Evolutionary conservation across 164 flowering plant species (phyloP).

Genomic region (Kingdonia uniflora): DNA sequence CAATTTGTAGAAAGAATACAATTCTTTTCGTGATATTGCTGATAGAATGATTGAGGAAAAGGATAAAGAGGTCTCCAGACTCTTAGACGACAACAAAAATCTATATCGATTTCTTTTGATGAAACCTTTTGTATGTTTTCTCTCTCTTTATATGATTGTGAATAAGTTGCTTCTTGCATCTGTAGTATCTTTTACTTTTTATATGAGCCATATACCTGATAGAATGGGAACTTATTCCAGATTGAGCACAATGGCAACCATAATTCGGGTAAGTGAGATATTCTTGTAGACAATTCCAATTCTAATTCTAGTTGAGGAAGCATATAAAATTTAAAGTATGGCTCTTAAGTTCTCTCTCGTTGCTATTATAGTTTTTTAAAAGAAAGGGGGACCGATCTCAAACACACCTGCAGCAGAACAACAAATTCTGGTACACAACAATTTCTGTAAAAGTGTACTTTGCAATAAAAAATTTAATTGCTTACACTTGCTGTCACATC

Average conservation of each 20-base stretch:
- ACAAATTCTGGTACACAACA: conserved; percentile 66
- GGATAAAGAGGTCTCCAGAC: conserved; percentile 75
- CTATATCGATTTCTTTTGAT: conserved; percentile 50
- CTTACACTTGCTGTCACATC: too few species aligned
- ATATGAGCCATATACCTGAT: conserved; percentile 4
- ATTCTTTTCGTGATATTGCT: conserved; percentile 86
- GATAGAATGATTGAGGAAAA: conserved; percentile 92
- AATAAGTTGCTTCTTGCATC: conserved; percentile 1
- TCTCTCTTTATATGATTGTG: neutral
- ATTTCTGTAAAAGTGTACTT: too few species aligned
- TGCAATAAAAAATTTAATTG: too few species aligned
- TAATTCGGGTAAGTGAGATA: conserved; percentile 30
- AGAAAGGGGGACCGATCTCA: conserved; percentile 38
- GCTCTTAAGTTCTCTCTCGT: conserved; percentile 1
- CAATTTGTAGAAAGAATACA: conserved; percentile 74
- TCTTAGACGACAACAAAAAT: conserved; percentile 57
- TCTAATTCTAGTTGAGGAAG: conserved; percentile 1
- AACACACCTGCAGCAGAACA: conserved; percentile 68
- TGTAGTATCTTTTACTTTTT: neutral
- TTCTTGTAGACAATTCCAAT: neutral
- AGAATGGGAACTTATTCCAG: conserved; percentile 26
- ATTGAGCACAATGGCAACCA: conserved; percentile 30
- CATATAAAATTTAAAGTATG: neutral
- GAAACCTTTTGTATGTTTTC: conserved; percentile 33
- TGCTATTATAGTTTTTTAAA: conserved; percentile 33